Evolutionary conservation across 2,329 filamentous ascomycete genomes (phyloP), one percentile per base, ranked within the genome.

Genomic region (Didymella sp.): DNA sequence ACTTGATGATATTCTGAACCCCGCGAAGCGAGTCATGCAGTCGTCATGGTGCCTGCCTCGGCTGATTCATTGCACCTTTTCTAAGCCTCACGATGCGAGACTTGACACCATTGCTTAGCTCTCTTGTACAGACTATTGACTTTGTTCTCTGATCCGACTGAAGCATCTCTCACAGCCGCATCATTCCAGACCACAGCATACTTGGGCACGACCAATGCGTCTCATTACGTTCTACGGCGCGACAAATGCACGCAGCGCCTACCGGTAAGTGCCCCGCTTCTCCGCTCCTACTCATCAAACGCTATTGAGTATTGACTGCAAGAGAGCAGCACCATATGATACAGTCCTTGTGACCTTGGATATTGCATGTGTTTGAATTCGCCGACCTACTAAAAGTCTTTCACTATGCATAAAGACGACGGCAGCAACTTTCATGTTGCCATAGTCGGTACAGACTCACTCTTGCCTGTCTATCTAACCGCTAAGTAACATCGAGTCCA

Each of bases 381-480:
- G 8, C 22, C 4, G 21, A 24, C 12, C 37, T 7, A 21, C 12
- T 9, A 13, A 8, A 24, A 24, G 37, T 9, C 3, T 6, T 72
- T 73, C 2, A 61, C 64, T 1, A 64, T 73, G 9, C 24, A 27
- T n/a, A 12, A 15, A 13, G 1, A n/a, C 17, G 30, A 30, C n/a
- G 25, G 8, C 11, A 12, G 27, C 13, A n/a, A 28, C 22, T 52
- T 52, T n/a, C 30, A 38, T 28, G 31, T 52, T 19, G 49, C 49
- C n/a, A 52, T 52, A 21, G 41, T 52, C 13, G 49, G 49, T 45
- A 52, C 6, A 4, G 2, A 24, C 21, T n/a, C 21, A 27, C n/a
- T 19, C 15, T 19, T 11, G n/a, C n/a, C 17, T 8, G 31, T 17
- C 17, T 5, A n/a, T 35, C 2, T 6, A 7, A 42, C 7, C 8